These are phyloP conservation scores for Saccharomycopsis hybrid DNA, from an alignment of 1,139 yeast species.

Conservation along the genomic window DNA sequence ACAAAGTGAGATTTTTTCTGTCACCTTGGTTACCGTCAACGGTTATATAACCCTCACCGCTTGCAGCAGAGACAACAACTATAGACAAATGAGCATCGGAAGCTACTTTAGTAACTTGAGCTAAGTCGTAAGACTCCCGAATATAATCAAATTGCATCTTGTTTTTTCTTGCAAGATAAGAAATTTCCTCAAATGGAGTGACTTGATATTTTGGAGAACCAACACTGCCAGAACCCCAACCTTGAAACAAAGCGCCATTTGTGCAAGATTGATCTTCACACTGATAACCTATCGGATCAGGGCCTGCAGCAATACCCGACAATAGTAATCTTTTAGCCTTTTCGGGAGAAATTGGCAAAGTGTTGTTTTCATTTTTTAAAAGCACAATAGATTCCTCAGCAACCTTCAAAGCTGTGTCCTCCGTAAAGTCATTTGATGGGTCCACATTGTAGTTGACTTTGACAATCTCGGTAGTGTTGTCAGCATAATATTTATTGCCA, in stretches of 20 bases:
- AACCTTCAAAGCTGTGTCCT: conserved; percentile 43
- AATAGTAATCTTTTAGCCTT: conserved; percentile 39
- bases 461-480: conserved; percentile 45
- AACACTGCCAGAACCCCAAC: conserved; percentile 50
- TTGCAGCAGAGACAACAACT: conserved; percentile 44
- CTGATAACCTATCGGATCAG: conserved; percentile 42
- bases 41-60: conserved; percentile 55
- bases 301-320: conserved; percentile 43
- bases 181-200: conserved; percentile 48
- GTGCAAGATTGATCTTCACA: conserved; percentile 43
- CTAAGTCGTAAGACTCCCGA: conserved; percentile 39
- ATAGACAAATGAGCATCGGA: conserved; percentile 46
- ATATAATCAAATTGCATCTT: conserved; percentile 41
- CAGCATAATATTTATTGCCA: conserved; percentile 47
- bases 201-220: conserved; percentile 36
- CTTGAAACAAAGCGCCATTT: conserved; percentile 41
- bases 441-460: conserved; percentile 51
- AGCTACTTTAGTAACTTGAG: conserved; percentile 34
- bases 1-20: conserved; percentile 45
- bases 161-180: conserved; percentile 36
- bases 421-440: conserved; percentile 43
- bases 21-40: conserved; percentile 57
- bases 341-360: conserved; percentile 40
- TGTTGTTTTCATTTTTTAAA: conserved; percentile 43
- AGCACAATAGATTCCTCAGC: conserved; percentile 53